These are phyloP conservation scores for Sordaria brevicollis DNA, from an alignment of 495 filamentous ascomycete genomes.

Conservation along the genomic window DNA sequence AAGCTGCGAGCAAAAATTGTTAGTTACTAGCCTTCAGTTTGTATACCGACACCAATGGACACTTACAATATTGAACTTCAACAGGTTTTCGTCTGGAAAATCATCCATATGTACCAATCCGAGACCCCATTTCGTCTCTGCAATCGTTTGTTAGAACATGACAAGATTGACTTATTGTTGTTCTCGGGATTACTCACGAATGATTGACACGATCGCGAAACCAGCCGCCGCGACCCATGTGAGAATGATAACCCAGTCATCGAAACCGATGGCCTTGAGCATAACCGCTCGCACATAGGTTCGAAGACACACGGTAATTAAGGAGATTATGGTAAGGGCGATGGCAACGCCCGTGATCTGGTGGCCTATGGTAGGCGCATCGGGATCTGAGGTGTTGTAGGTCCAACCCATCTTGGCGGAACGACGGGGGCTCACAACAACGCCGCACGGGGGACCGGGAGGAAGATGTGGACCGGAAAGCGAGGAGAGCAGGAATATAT, in stretches of 20 bases:
- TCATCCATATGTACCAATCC: constrained; percentile 21
- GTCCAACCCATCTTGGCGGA: constrained; percentile 29
- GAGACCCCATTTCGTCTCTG: constrained; percentile 35
- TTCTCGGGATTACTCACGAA: constrained; percentile 15
- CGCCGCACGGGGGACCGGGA: background rate
- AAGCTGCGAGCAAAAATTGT: constrained; percentile 10
- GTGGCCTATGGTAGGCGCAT: constrained; percentile 27
- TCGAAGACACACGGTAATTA: constrained; percentile 24
- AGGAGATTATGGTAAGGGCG: constrained; percentile 22
- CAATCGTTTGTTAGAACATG: background rate
- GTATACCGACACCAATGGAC: background rate
- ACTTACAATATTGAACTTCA: constrained; percentile 28
- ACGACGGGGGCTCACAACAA: background rate
- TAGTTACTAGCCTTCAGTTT: background rate
- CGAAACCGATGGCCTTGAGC: constrained; percentile 24
- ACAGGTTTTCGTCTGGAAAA: constrained; percentile 25
- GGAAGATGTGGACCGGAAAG: background rate
- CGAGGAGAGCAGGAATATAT: background rate
- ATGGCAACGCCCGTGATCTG: constrained; percentile 22
- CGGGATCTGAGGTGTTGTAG: constrained; percentile 23
- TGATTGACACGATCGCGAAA: constrained; percentile 17
- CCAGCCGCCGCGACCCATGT: constrained; percentile 24
- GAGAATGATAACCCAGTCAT: constrained; percentile 29
- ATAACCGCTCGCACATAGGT: constrained; percentile 24
- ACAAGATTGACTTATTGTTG: background rate